Conservation (phyloP, 164 flowering plant species). For the Tetrastigma voinierianum region DNA sequence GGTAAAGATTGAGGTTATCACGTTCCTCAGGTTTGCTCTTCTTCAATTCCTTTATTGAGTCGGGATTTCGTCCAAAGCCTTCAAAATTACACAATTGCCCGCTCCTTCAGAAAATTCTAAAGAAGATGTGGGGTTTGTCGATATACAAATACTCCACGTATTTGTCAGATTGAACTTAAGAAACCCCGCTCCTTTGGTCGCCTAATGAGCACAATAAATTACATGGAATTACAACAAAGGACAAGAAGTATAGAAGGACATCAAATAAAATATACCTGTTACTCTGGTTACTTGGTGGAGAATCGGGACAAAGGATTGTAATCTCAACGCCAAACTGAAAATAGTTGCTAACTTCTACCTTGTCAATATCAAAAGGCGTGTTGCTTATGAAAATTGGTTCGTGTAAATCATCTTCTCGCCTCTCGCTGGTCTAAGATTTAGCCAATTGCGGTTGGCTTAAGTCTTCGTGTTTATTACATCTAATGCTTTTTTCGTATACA, state of each 20-base stretch:
- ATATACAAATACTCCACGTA: too few relatives aligned
- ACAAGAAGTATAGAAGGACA: neutral
- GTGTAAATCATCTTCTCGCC: conserved; percentile 52
- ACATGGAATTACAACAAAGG: neutral
- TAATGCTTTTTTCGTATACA: conserved; percentile 21
- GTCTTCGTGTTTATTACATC: conserved; percentile 19
- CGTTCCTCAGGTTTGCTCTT: conserved; percentile 54
- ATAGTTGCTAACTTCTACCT: conserved; percentile 79
- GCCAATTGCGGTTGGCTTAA: conserved; percentile 25
- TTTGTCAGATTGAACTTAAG: conserved; percentile 82
- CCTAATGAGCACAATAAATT: conserved; percentile 23
- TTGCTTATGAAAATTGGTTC: conserved; percentile 77
- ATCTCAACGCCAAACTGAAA: conserved; percentile 85
- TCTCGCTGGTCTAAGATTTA: conserved; percentile 21
- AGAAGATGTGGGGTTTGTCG: conserved; percentile 52
- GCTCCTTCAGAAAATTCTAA: conserved; percentile 65
- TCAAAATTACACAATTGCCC: conserved; percentile 74
- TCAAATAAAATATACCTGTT: conserved; percentile 21
- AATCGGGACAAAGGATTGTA: conserved; percentile 69
- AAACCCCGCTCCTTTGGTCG: conserved; percentile 97
- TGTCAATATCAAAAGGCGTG: conserved; percentile 74
- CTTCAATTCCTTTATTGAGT: conserved; percentile 65
- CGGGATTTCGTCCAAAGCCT: conserved; percentile 80
- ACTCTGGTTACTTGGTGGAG: conserved; percentile 85
- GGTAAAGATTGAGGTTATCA: too few relatives aligned